phyloP scores from a whole-genome alignment of 768 basidiomycete genomes.

The Rhodotorula babjevae region DNA sequence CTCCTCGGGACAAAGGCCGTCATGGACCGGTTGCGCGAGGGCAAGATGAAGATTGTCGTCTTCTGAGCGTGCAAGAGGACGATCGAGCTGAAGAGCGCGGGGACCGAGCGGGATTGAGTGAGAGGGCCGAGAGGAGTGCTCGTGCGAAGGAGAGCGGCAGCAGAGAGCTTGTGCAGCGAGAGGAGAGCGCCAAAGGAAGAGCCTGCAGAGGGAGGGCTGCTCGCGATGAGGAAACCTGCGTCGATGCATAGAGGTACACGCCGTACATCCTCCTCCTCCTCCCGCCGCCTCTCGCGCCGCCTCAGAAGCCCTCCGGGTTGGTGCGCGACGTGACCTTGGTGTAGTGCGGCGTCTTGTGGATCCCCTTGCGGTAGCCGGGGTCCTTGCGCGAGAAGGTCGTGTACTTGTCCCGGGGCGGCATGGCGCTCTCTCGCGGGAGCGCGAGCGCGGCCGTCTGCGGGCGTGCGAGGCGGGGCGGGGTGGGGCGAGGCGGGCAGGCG shows the following conservation, averaged over 20 bases:
- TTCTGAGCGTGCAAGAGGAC: slow-evolving; percentile 52
- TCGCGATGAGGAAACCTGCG: neutral
- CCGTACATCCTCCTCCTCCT: neutral
- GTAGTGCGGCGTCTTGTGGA: slow-evolving; percentile 67
- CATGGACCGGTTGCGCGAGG: slow-evolving; percentile 51
- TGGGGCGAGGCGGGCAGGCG: too few species aligned
- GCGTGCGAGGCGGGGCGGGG: neutral
- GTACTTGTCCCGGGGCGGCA: slow-evolving; percentile 90
- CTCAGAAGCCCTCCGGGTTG: slow-evolving; percentile 33
- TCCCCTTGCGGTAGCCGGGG: slow-evolving; percentile 79
- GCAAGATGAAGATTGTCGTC: slow-evolving; percentile 73
- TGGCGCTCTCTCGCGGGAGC: slow-evolving; percentile 88
- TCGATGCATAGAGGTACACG: neutral
- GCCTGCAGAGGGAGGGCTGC: too few species aligned
- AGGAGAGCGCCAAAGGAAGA: too few species aligned
- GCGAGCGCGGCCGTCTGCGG: slow-evolving; percentile 65
- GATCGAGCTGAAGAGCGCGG: too few species aligned
- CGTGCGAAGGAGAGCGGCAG: too few species aligned
- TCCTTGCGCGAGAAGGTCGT: slow-evolving; percentile 63
- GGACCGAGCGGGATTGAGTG: too few species aligned
- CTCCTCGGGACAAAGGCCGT: slow-evolving; percentile 56
- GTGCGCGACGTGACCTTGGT: slow-evolving; percentile 21
- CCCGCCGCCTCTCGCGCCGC: neutral
- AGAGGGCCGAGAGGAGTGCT: neutral
- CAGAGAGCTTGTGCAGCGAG: neutral